Percentiles rank a stretch among this genome's conserved stretches.
Conservation (phyloP, 2,329 filamentous ascomycete genomes). For the Periglandula ipomoeae region DNA sequence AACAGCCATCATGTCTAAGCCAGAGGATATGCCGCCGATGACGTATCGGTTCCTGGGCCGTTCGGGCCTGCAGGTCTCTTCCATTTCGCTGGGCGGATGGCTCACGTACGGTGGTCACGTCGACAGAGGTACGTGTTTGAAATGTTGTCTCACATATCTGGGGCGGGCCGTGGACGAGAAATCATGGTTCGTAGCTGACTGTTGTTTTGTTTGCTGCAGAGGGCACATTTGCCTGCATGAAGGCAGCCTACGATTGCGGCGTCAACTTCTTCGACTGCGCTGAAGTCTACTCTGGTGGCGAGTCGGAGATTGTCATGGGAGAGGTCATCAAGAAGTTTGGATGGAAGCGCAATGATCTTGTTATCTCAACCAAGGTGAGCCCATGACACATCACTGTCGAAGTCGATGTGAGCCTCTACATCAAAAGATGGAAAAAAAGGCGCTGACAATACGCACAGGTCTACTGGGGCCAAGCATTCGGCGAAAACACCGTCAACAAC, state of each 20-base stretch:
- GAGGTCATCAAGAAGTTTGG: slow-evolving; percentile 49
- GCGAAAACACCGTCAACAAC: slow-evolving; percentile 56
- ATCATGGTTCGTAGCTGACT: neutral
- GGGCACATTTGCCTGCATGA: slow-evolving; percentile 48
- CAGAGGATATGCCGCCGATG: slow-evolving; percentile 44
- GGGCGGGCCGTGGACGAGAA: too few relatives aligned
- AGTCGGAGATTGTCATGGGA: slow-evolving; percentile 56
- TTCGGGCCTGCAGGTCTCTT: slow-evolving; percentile 64
- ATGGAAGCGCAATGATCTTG: slow-evolving; percentile 53
- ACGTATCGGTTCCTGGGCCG: slow-evolving; percentile 63
- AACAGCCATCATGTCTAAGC: slow-evolving; percentile 24
- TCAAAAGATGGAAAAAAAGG: too few relatives aligned
- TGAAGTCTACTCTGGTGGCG: slow-evolving; percentile 47
- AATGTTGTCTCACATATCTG: too few relatives aligned
- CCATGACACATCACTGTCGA: too few relatives aligned
- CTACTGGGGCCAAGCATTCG: slow-evolving; percentile 54
- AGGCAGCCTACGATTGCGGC: slow-evolving; percentile 49
- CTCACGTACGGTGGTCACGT: slow-evolving; percentile 69
- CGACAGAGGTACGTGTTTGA: slow-evolving; percentile 46
- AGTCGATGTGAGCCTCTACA: too few relatives aligned
- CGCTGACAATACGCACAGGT: too few relatives aligned
- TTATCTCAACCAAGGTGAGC: slow-evolving; percentile 49
- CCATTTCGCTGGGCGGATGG: slow-evolving; percentile 63
- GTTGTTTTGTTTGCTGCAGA: slow-evolving; percentile 12
- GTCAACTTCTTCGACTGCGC: slow-evolving; percentile 57